Percentiles rank a stretch among this genome's conserved stretches.
phyloP scores from a whole-genome alignment of 768 basidiomycete species.

The Leccinellum albellum region DNA sequence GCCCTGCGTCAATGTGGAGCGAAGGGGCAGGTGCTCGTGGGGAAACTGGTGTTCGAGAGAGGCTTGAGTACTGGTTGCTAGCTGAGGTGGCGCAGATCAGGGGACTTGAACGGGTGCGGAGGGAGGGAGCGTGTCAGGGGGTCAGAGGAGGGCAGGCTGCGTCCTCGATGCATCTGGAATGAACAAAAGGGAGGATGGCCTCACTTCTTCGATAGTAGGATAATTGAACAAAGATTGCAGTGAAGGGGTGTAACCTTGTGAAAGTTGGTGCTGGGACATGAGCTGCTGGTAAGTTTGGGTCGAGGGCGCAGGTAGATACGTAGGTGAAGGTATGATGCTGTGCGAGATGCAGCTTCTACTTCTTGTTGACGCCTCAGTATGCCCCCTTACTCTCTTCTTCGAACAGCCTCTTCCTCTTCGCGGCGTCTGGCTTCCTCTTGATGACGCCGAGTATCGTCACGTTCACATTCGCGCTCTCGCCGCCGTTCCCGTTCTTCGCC shows the following conservation, averaged over 20 bases:
- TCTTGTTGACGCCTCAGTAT: conserved; percentile 58
- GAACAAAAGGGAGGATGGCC: conserved; percentile 45
- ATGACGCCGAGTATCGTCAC: conserved; percentile 34
- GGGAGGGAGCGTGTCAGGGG: conserved; percentile 35
- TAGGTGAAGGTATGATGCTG: conserved; percentile 31
- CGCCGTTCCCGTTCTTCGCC: conserved; percentile 24
- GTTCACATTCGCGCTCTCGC: conserved; percentile 21
- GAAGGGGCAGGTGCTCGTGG: conserved; percentile 20
- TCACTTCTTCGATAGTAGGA: conserved; percentile 33
- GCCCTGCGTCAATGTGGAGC: conserved; percentile 23
- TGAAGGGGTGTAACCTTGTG: conserved; percentile 75
- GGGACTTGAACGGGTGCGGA: conserved; percentile 24
- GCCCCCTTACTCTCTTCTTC: conserved; percentile 53
- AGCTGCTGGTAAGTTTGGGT: conserved; percentile 43
- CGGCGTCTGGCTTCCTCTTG: conserved; percentile 43
- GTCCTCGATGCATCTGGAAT: conserved; percentile 31
- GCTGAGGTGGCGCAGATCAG: conserved; percentile 6
- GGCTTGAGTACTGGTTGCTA: conserved; percentile 19
- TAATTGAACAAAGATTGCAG: conserved; percentile 68
- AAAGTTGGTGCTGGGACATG: conserved; percentile 76
- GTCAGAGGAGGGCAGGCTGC: conserved; percentile 26
- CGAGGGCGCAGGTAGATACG: conserved; percentile 28
- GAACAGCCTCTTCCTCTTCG: conserved; percentile 45
- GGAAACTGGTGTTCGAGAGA: conserved; percentile 25
- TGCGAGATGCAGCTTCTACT: conserved; percentile 48